A percentile compares a stretch with the other conserved stretches of the same genome.
Evolutionary conservation across 2,329 filamentous ascomycete species (phyloP).

Genomic region (Colletotrichum euphorbiae): DNA sequence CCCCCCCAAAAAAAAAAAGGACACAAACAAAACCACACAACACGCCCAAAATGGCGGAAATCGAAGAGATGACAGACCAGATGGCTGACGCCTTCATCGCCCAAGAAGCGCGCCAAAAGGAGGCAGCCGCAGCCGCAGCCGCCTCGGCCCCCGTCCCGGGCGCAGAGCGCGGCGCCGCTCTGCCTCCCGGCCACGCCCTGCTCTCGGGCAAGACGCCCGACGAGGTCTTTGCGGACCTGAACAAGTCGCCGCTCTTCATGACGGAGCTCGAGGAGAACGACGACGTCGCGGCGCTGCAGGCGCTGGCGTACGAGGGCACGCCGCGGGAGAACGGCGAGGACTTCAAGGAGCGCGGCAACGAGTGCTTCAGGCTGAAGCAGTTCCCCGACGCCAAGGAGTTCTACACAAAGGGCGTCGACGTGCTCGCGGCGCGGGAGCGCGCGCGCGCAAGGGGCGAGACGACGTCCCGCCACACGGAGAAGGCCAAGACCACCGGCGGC

Average conservation of each 20-base stretch:
- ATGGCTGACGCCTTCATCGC: conserved; percentile 50
- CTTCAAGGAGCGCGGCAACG: conserved; percentile 94
- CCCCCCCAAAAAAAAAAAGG: background rate
- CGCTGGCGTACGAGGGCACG: conserved; percentile 92
- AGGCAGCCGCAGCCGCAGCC: background rate
- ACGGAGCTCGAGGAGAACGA: conserved; percentile 89
- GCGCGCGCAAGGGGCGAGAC: conserved; percentile 58
- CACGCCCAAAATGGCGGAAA: conserved; percentile 41
- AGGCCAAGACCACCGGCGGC: conserved; percentile 49
- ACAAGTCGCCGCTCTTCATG: conserved; percentile 89
- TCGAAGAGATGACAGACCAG: conserved; percentile 58
- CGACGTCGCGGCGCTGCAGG: conserved; percentile 86
- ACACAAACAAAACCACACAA: background rate
- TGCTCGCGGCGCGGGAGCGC: conserved; percentile 74
- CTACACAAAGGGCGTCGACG: conserved; percentile 85
- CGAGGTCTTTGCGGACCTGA: conserved; percentile 68
- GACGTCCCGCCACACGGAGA: conserved; percentile 38
- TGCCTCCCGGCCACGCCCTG: conserved; percentile 57
- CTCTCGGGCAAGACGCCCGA: conserved; percentile 60
- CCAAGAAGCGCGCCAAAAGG: conserved; percentile 15
- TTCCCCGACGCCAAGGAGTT: conserved; percentile 91
- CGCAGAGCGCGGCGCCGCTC: conserved; percentile 52
- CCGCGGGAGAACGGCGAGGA: conserved; percentile 83
- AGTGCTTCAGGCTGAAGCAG: conserved; percentile 78
- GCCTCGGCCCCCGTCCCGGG: conserved; percentile 36